Evolutionary conservation across 805 yeast genomes (phyloP), one percentile per base, ranked within the genome.

Genomic region (Metschnikowia anglica): DNA sequence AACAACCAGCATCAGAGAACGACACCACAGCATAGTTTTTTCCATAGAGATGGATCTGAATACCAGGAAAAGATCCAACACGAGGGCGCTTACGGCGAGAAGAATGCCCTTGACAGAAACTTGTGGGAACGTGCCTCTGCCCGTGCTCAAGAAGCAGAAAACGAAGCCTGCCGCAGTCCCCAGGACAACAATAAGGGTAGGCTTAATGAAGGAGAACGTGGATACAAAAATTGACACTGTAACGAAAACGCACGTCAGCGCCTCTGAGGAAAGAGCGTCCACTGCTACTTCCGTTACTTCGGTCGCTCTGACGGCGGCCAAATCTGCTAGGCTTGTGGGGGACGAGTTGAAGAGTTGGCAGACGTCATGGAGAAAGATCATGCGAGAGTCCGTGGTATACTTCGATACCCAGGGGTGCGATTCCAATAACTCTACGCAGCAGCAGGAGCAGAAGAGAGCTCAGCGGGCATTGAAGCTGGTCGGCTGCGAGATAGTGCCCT

Each of bases 271-370:
- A 15, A 37, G 25, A 21, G 33, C 38, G 4, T 20, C 41, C 10
- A 26, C 43, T 2, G 43, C 39, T 16, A 36, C 40, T n/a, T 25
- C 47, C 15, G 39, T 39, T 16, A 21, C 47, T 8, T 33, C 50
- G 7, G 39, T 39, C 33, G 42, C 46, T 16, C 13, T 33, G 9
- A 33, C 35, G 19, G 41, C 51, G 12, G 38, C 50, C 26, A 54
- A 52, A 32, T 41, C 52, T 6, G 59, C 60, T 11, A 52, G 74
- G 10, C 57, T 70, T 24, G 72, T 69, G 5, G 80, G 79, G 2
- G 72, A 67, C 23, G 73, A 75, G 41, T 58, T 81, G 37, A 63
- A 61, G 39, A 71, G 70, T 47, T 83, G 90, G 90, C 85, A 81
- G 52, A 69, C 66, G 19, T 74, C 77, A 36, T 83, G 89, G 89